phyloP scores from a whole-genome alignment of 1,139 yeast species.

The Geotrichum aggregatum region DNA sequence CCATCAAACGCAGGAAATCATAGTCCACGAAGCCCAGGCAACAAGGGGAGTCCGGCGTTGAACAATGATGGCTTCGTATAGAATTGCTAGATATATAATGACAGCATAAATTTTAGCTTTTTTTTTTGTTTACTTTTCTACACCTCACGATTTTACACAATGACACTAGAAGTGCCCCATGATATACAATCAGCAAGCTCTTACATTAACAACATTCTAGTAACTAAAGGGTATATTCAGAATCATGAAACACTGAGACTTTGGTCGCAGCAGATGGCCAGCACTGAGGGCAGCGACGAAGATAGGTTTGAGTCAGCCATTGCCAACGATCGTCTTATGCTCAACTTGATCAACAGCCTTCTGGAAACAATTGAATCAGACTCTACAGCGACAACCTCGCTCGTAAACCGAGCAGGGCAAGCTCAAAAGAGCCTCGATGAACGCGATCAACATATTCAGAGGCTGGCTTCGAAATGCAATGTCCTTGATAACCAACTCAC shows the following conservation, averaged over 20 bases:
- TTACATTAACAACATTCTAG: conserved; percentile 30
- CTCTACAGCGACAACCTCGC: conserved; percentile 14
- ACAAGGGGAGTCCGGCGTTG: background rate
- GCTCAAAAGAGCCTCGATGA: conserved; percentile 19
- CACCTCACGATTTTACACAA: background rate
- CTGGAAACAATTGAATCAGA: conserved; percentile 30
- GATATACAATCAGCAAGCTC: conserved; percentile 31
- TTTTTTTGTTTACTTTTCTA: background rate
- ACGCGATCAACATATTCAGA: conserved; percentile 18
- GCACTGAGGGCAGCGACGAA: conserved; percentile 4
- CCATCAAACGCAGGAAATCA: background rate
- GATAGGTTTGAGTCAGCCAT: conserved; percentile 7
- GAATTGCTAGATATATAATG: background rate
- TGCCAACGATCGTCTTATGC: conserved; percentile 28
- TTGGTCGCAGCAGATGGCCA: conserved; percentile 9
- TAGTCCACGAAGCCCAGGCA: conserved; percentile 4
- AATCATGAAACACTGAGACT: conserved; percentile 27
- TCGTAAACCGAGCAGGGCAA: background rate
- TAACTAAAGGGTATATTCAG: conserved; percentile 31
- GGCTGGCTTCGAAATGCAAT: conserved; percentile 19
- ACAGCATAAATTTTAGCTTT: background rate
- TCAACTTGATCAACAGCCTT: conserved; percentile 32
- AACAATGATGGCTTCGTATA: conserved; percentile 3
- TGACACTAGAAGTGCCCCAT: conserved; percentile 16
- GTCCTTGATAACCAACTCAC: conserved; percentile 24